Conservation (phyloP, 106 monocot species). For the Chionographis japonica region DNA sequence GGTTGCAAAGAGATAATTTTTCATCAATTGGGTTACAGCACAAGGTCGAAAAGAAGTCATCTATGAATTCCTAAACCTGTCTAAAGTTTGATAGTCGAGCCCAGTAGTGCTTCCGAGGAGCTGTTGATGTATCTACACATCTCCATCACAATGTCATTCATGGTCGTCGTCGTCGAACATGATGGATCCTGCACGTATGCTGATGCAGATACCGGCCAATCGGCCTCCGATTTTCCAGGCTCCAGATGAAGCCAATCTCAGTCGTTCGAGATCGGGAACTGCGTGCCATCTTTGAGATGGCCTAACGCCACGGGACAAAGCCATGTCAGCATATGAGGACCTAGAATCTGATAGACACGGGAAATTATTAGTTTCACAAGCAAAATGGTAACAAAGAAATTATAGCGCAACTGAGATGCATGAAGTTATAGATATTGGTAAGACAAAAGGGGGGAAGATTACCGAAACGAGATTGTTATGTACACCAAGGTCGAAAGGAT, state of each 20-base stretch:
- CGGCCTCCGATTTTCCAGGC: no score
- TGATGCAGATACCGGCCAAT: no score
- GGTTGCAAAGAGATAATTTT: no score
- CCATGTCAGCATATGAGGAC: slow-evolving; percentile 57
- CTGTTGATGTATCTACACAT: no score
- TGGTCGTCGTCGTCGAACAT: no score
- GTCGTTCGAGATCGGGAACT: slow-evolving; percentile 48
- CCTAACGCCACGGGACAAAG: slow-evolving; percentile 37
- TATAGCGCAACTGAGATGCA: not conserved
- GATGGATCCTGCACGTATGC: no score
- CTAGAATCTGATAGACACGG: slow-evolving; percentile 36
- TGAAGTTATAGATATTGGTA: not conserved
- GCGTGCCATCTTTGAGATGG: slow-evolving; percentile 56
- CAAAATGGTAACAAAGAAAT: not conserved
- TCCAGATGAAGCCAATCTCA: not conserved
- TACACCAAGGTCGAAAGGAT: slow-evolving; percentile 54
- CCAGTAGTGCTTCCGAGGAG: no score
- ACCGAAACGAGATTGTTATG: slow-evolving; percentile 46
- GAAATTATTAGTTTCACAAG: not conserved
- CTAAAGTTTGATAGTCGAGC: no score
- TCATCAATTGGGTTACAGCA: no score
- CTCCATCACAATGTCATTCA: no score
- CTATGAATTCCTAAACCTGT: no score
- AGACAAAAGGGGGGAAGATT: not conserved
- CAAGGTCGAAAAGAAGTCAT: no score